Conservation (phyloP, 2,329 filamentous ascomycete genomes). For the Cordyceps fumosorosea region DNA sequence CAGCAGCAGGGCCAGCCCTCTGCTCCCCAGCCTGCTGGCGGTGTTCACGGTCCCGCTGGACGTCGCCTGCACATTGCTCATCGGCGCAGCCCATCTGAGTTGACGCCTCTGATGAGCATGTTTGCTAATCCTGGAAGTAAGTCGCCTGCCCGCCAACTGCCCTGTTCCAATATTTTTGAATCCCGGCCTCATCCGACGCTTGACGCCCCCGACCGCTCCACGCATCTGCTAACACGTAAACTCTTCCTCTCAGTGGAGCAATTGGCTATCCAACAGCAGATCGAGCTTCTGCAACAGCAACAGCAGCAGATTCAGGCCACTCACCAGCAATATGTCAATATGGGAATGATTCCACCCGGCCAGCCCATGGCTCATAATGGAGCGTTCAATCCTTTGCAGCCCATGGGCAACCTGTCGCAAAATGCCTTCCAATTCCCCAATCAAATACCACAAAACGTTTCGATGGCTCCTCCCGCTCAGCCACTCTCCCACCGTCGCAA, state of each 20-base stretch:
- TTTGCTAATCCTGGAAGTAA: conserved; percentile 60
- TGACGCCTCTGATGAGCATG: conserved; percentile 97
- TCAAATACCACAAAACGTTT: conserved; percentile 65
- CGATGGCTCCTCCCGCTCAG: conserved; percentile 70
- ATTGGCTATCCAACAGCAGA: conserved; percentile 95
- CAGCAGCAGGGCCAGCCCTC: conserved; percentile 34
- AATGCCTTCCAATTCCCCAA: conserved; percentile 84
- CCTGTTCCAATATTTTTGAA: neutral
- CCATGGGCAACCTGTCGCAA: conserved; percentile 72
- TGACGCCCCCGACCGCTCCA: neutral
- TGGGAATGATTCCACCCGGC: conserved; percentile 86
- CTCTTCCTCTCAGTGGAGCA: conserved; percentile 69
- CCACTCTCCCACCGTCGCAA: conserved; percentile 89
- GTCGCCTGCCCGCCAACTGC: conserved; percentile 24
- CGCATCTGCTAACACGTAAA: conserved; percentile 7
- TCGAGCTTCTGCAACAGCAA: conserved; percentile 93
- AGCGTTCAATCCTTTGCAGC: conserved; percentile 71
- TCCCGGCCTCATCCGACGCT: neutral
- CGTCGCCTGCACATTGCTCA: conserved; percentile 96
- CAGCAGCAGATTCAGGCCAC: conserved; percentile 96
- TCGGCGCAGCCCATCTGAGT: conserved; percentile 91
- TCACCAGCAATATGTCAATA: conserved; percentile 95
- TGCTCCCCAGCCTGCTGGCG: conserved; percentile 44
- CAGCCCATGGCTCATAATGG: conserved; percentile 65
- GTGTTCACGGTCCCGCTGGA: conserved; percentile 67